Conservation (phyloP, 1,139 yeast genomes). For the Yarrowia galli region DNA sequence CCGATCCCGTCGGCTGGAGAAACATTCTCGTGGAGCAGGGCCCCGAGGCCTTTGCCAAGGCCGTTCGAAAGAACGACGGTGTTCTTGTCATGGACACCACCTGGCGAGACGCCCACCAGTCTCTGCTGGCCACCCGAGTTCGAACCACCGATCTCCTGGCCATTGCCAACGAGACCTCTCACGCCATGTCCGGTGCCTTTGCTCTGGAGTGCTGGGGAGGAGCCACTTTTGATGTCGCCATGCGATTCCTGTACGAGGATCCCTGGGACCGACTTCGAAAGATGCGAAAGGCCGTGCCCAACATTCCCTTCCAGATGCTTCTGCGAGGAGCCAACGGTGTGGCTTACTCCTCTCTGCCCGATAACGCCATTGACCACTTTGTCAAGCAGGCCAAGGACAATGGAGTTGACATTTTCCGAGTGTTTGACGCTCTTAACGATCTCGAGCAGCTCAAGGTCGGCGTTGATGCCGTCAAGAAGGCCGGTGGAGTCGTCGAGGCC, state of each 20-base stretch:
- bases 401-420: conserved; percentile 98
- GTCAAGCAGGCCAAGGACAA: conserved; percentile 91
- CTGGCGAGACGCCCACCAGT: conserved; percentile 99
- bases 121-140: conserved; percentile 95
- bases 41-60: conserved; percentile 85
- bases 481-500: conserved; percentile 99
- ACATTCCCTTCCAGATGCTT: conserved; percentile 98
- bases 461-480: conserved; percentile 95
- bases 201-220: conserved; percentile 99
- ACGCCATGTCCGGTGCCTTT: conserved; percentile 88
- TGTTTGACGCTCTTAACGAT: conserved; percentile 96
- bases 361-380: conserved; percentile 97
- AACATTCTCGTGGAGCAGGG: conserved; percentile 83
- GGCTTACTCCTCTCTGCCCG: conserved; percentile 96
- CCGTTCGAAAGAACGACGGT: conserved; percentile 84
- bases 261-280: conserved; percentile 97
- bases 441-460: conserved; percentile 96
- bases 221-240: conserved; percentile 97
- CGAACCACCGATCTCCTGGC: conserved; percentile 90
- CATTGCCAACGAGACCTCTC: conserved; percentile 93
- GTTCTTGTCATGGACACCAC: conserved; percentile 96
- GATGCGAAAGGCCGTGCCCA: conserved; percentile 89
- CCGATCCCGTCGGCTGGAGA: conserved; percentile 88
- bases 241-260: conserved; percentile 97
- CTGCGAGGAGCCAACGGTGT: conserved; percentile 99